Evolutionary conservation across 805 yeast genomes (phyloP), one percentile per base, ranked within the genome.

Genomic region (Yarrowia bubula): DNA sequence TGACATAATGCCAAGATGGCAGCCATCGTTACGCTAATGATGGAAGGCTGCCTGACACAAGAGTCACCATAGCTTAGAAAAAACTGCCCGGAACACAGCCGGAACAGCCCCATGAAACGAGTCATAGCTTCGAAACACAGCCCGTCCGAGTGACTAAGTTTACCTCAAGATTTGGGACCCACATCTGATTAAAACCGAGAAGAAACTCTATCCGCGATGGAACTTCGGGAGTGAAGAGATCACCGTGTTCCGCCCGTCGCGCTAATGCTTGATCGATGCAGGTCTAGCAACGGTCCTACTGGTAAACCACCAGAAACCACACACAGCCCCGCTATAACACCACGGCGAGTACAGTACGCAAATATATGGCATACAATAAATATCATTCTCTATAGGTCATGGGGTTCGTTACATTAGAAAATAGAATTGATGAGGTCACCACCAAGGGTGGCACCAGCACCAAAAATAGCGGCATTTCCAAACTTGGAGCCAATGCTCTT

Each of bases 371-470:
- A 35, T 35, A 35, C 39, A 48, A 51, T 51, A 51, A 51, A 51
- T 51, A 51, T 51, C 17, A 22, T 48, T 35, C 32, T 22, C 43
- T 18, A n/a, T 38, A 38, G 18, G 14, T 38, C 17, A 14, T 13
- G 2, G 42, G 14, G 8, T 14, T 35, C 48, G 35, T 44, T 14
- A 28, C 33, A 46, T 60, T 70, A 71, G 41, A 71, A 71, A 18
- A 71, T 71, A 31, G 69, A 67, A 65, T 71, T 69, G 65, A 92
- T 90, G 61, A 93, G 71, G 71, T 89, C 91, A 50, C 90, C 82
- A 72, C 98, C 98, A 64, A 92, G 80, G 1, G 97, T 87, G 43
- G 98, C 96, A 80, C 98, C 98, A 9, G 96, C 97, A 76, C 98
- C 98, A 69, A 91, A 93, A 57, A 92, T 84, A 39, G 96, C 92